Base-by-base conservation (phyloP, 148 eudicot genomes). In the Rhododendron mucronatum region DNA sequence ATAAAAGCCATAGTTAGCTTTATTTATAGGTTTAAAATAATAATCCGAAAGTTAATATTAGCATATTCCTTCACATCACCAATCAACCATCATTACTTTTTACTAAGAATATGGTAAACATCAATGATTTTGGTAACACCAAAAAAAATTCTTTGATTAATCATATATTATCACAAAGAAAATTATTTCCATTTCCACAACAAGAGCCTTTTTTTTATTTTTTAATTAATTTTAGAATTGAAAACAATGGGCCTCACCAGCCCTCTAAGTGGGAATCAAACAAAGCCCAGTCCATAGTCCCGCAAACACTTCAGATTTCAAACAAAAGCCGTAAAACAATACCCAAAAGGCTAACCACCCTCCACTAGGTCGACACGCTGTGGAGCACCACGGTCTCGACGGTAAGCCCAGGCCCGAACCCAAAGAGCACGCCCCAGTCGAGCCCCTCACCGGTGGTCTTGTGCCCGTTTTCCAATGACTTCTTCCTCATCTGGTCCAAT, bases 311-410 rank as follows among this genome's bases (percentile, higher is more conserved):
- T 21, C 11, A 28, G 41, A 13, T 5, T 41, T 63, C 75, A 30
- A 8, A 82, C 11, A 61, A 10, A 45, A 57, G 1, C 20, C 14
- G 8, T 26, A 39, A 50, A 67, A 82, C 76, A 75, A 41, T 1
- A 1, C 35, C 37, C 69, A 81, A 2, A 41, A 65, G 12, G 23
- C 7, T 23, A 35, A 18, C 21, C 15, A 48, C 61, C 4, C 30
- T 44, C 55, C 45, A 7, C 39, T 79, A 87, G 26, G 51, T 35
- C 1, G 82, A 30, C 79, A 87, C 61, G 16, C 89, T 73, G 28
- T 84, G 89, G 41, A 87, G 84, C n/a, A 87, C 87, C 11, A 87
- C 89, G 7, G 89, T 84, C 61, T 87, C 89, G 3, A 87, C 84
- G 0, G 89, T 87, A 50, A 87, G 86, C 39, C 89, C 89, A 0